Evolutionary conservation across 78 protist genomes (phyloP).

Genomic region (Paratrimastix pyriformis): DNA sequence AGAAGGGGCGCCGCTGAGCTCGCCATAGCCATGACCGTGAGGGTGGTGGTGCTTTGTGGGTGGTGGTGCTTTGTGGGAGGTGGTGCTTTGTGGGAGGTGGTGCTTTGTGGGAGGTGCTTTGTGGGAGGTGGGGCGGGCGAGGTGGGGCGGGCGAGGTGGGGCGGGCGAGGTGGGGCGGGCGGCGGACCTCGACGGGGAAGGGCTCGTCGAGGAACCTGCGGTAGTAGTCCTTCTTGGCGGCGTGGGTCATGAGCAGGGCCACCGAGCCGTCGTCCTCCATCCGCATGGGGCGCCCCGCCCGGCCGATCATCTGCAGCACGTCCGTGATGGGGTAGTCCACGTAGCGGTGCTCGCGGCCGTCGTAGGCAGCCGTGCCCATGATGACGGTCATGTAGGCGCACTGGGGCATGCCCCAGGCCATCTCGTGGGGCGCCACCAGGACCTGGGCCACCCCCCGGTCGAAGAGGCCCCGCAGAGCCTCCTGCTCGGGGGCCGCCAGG

Average conservation of each 20-base stretch:
- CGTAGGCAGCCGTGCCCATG: slow-evolving; percentile 64
- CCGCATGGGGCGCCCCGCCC: slow-evolving; percentile 58
- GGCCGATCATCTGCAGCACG: slow-evolving; percentile 87
- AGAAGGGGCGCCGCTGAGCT: no score
- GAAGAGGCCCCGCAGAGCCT: slow-evolving; percentile 32
- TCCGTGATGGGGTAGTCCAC: slow-evolving; percentile 76
- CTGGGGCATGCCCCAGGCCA: slow-evolving; percentile 42
- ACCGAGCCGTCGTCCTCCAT: background rate
- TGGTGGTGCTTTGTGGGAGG: no score
- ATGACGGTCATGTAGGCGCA: slow-evolving; percentile 42
- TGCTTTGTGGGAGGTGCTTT: no score
- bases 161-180: background rate
- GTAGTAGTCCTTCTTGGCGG: slow-evolving; percentile 67
- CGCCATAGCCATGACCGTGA: no score
- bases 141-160: no score
- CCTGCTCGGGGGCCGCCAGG: slow-evolving; percentile 35
- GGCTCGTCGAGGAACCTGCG: slow-evolving; percentile 84
- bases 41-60: no score
- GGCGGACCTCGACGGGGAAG: slow-evolving; percentile 81
- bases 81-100: no score
- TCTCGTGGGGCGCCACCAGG: slow-evolving; percentile 27
- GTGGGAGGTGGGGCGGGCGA: no score
- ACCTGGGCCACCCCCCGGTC: slow-evolving; percentile 48
- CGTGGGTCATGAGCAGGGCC: slow-evolving; percentile 53
- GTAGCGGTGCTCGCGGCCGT: slow-evolving; percentile 60